These are phyloP conservation scores for Phialophora macrospora DNA, from an alignment of 2,329 filamentous ascomycete species.

Conservation along the genomic window DNA sequence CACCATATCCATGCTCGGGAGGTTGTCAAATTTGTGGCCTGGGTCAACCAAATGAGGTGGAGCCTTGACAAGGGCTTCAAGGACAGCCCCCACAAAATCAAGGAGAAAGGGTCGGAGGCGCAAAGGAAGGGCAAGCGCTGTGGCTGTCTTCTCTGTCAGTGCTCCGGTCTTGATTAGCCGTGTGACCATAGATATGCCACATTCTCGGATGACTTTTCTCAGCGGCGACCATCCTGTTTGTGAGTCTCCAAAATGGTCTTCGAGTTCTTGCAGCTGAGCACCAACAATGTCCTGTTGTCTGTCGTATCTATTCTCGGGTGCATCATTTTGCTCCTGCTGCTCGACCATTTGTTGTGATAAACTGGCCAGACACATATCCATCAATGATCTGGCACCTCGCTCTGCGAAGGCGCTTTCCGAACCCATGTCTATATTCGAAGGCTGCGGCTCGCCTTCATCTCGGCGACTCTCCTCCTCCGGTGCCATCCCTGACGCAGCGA, in stretches of 20 bases:
- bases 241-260: constrained; percentile 25
- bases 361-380: constrained; percentile 19
- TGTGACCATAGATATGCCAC: constrained; percentile 20
- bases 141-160: constrained; percentile 1
- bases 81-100: constrained; percentile 20
- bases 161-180: constrained; percentile 15
- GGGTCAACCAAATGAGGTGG: background rate
- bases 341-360: constrained; percentile 21
- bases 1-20: background rate
- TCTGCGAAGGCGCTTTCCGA: background rate
- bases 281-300: constrained; percentile 23
- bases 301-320: constrained; percentile 19
- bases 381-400: constrained; percentile 19
- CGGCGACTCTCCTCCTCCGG: background rate
- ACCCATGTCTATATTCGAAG: background rate
- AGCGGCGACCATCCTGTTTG: constrained; percentile 19
- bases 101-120: background rate
- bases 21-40: constrained; percentile 5
- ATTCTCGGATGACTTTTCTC: constrained; percentile 14
- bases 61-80: constrained; percentile 7
- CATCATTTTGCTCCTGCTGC: constrained; percentile 25
- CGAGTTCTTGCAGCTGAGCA: constrained; percentile 20
- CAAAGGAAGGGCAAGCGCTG: constrained; percentile 2
- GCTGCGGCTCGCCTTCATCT: background rate
- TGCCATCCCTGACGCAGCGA: constrained; percentile 11